Evolutionary conservation across 352 stramenopile genomes (phyloP).

Genomic region (Globisporangium megalacanthum): DNA sequence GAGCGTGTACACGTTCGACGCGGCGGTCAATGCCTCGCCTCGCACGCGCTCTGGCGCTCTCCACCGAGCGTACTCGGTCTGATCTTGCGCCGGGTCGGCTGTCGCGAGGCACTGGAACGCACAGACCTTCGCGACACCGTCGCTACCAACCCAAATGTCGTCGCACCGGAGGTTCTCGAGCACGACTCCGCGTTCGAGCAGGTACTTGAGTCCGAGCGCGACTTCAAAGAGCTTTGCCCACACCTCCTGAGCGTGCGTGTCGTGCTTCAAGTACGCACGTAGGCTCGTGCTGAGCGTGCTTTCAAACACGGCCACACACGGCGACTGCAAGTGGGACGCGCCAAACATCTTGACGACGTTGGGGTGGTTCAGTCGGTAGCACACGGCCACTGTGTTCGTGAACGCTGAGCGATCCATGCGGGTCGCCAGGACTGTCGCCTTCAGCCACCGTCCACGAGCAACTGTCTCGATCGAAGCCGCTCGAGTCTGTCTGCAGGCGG

Average conservation of each 20-base stretch:
- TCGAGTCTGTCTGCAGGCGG: background rate
- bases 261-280: conserved; percentile 1
- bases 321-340: conserved; percentile 12
- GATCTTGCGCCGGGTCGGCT: background rate
- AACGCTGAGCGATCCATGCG: background rate
- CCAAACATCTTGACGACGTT: conserved; percentile 22
- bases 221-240: conserved; percentile 1
- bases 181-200: background rate
- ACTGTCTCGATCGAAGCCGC: conserved; percentile 18
- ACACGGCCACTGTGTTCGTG: background rate
- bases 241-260: background rate
- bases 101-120: background rate
- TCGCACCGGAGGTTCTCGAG: background rate
- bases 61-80: background rate
- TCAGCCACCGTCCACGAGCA: conserved; percentile 24
- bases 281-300: conserved; percentile 4
- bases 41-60: background rate
- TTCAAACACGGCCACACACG: conserved; percentile 14
- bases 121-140: conserved; percentile 4
- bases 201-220: conserved; percentile 2
- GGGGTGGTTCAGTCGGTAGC: conserved; percentile 27
- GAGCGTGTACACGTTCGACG: conserved; percentile 8
- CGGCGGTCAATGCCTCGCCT: background rate
- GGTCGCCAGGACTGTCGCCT: conserved; percentile 19
- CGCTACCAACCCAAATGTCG: background rate